Percentiles rank a stretch among this genome's conserved stretches.
Conservation (phyloP, 2,329 filamentous ascomycete species). For the Cadophora malorum region DNA sequence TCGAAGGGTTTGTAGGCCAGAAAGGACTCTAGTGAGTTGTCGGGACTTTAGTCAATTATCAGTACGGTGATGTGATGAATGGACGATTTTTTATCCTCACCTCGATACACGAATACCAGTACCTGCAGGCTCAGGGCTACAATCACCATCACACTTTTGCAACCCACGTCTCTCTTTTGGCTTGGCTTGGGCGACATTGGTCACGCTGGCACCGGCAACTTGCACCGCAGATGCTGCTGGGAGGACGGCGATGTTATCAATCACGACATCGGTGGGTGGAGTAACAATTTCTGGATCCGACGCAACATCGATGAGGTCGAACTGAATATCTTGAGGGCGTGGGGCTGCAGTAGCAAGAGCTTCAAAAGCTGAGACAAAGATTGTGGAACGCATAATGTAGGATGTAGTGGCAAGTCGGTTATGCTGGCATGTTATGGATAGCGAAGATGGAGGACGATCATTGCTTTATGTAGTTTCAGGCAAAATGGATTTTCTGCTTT, state of each 20-base stretch:
- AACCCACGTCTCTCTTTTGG: constrained; percentile 23
- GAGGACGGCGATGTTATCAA: constrained; percentile 42
- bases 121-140: constrained; percentile 27
- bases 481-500: background rate
- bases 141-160: constrained; percentile 27
- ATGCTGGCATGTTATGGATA: no score
- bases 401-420: background rate
- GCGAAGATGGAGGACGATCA: background rate
- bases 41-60: constrained; percentile 26
- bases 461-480: background rate
- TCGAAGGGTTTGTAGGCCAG: constrained; percentile 33
- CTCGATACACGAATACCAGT: constrained; percentile 28
- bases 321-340: constrained; percentile 47
- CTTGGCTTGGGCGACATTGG: constrained; percentile 23
- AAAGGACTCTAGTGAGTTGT: constrained; percentile 35
- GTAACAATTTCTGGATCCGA: constrained; percentile 43
- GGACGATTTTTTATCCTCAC: constrained; percentile 12
- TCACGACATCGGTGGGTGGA: constrained; percentile 42
- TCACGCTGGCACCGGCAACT: constrained; percentile 26
- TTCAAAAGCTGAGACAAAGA: constrained; percentile 35
- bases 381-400: constrained; percentile 32
- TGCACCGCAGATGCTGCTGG: constrained; percentile 32
- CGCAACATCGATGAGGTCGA: constrained; percentile 44
- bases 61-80: background rate
- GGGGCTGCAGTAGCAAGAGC: constrained; percentile 37